Percentiles rank a stretch among this genome's conserved stretches.
Conservation (phyloP, 2,329 filamentous ascomycete species). For the Trichophyton simii region DNA sequence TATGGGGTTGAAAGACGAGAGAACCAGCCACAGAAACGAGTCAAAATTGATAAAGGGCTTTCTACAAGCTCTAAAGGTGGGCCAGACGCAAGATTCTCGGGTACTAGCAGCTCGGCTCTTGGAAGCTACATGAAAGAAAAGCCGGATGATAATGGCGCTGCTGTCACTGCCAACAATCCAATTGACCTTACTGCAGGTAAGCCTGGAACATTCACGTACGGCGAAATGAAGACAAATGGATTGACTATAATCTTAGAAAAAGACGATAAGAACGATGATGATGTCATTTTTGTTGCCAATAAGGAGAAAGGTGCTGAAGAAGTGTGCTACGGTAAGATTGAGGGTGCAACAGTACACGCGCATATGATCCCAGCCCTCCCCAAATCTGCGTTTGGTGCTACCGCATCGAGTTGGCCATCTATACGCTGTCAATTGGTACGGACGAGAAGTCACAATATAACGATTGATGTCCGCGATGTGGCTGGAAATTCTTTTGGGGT, state of each 20-base stretch:
- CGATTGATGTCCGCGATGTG: conserved; percentile 63
- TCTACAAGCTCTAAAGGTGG: conserved; percentile 26
- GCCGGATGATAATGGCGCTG: conserved; percentile 26
- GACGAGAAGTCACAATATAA: conserved; percentile 42
- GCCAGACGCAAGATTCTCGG: conserved; percentile 25
- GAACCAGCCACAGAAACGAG: conserved; percentile 50
- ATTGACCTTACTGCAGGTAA: conserved; percentile 36
- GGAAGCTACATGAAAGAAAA: conserved; percentile 55
- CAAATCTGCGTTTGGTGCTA: conserved; percentile 49
- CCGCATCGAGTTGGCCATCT: conserved; percentile 49
- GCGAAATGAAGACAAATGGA: not conserved
- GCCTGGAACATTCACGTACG: not conserved
- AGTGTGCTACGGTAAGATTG: conserved; percentile 70
- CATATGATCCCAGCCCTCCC: conserved; percentile 45
- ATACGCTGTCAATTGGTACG: conserved; percentile 62
- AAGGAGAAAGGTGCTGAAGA: conserved; percentile 53
- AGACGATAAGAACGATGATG: conserved; percentile 26
- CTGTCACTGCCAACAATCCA: conserved; percentile 36
- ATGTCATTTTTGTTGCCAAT: conserved; percentile 37
- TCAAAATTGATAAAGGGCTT: conserved; percentile 40
- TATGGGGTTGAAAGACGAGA: conserved; percentile 61
- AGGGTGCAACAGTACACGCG: conserved; percentile 54
- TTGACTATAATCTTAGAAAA: conserved; percentile 20
- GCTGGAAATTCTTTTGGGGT: conserved; percentile 59
- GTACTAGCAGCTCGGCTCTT: conserved; percentile 43